A percentile compares a stretch with the other conserved stretches of the same genome.
Evolutionary conservation across 164 flowering plant species (phyloP).

Genomic region (Sedum album): DNA sequence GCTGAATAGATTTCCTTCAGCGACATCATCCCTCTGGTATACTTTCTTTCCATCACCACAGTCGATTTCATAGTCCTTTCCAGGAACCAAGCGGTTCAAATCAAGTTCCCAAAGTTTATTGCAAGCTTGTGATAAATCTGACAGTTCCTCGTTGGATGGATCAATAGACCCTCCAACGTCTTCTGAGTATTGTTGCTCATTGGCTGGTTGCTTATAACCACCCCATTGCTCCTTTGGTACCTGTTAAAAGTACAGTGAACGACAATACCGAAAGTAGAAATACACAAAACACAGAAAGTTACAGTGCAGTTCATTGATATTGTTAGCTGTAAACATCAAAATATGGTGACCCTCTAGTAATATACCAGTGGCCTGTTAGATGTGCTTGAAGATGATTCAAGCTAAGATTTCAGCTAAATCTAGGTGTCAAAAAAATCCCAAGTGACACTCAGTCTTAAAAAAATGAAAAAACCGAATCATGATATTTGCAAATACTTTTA

Average conservation of each 20-base stretch:
- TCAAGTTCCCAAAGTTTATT: conserved; percentile 94
- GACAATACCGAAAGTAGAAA: not conserved
- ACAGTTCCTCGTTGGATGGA: conserved; percentile 65
- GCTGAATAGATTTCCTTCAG: conserved; percentile 55
- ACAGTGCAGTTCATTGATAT: not conserved
- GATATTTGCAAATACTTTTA: no score
- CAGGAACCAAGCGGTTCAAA: conserved; percentile 73
- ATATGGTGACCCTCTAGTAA: no score
- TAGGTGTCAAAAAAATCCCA: not conserved
- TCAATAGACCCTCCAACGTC: conserved; percentile 34
- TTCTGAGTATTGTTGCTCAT: conserved; percentile 64
- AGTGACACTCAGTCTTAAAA: no score
- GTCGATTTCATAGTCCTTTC: conserved; percentile 79
- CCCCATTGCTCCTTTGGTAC: conserved; percentile 52
- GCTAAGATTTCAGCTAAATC: not conserved
- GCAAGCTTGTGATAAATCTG: conserved; percentile 68
- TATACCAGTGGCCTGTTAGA: not conserved
- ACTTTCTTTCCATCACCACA: conserved; percentile 88
- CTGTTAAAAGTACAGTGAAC: conserved; percentile 22
- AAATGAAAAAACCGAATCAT: no score
- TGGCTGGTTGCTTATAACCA: conserved; percentile 51
- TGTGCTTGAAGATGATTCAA: not conserved
- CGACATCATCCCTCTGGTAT: conserved; percentile 73
- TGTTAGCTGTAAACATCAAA: not conserved
- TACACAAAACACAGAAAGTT: not conserved